These are phyloP conservation scores for Aspergillus amoenus DNA, from an alignment of 2,329 filamentous ascomycete species.

Conservation along the genomic window DNA sequence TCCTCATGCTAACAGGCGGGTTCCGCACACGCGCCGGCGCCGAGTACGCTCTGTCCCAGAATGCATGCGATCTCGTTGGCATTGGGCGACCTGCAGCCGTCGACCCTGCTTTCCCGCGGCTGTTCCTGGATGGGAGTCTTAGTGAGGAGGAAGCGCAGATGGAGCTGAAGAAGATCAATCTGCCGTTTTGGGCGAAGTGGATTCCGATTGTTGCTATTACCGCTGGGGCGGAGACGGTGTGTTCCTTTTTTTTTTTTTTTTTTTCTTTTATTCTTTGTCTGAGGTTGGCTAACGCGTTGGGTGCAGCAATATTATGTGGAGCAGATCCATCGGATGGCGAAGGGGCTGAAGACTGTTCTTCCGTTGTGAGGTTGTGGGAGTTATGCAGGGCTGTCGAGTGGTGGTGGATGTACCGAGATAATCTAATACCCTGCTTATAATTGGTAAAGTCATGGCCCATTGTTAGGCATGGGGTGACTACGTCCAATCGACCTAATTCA, in stretches of 20 bases:
- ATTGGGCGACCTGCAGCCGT: slow-evolving; percentile 49
- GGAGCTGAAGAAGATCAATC: slow-evolving; percentile 23
- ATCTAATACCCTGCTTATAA: no score
- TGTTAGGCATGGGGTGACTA: no score
- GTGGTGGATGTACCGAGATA: background rate
- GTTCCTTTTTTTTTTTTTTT: slow-evolving; percentile 14
- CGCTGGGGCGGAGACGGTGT: slow-evolving; percentile 32
- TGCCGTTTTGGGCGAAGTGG: slow-evolving; percentile 23
- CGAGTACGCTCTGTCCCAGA: slow-evolving; percentile 47
- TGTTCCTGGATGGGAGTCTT: slow-evolving; percentile 31
- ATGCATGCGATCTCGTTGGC: slow-evolving; percentile 52
- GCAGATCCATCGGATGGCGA: slow-evolving; percentile 30
- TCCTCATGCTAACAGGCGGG: slow-evolving; percentile 62
- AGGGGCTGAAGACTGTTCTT: slow-evolving; percentile 20
- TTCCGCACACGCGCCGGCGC: slow-evolving; percentile 57
- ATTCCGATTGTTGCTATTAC: slow-evolving; percentile 27
- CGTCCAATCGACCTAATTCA: no score
- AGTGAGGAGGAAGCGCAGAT: slow-evolving; percentile 25
- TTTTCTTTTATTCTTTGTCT: background rate
- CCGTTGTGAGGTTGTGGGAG: slow-evolving; percentile 2
- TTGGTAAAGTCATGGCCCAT: no score
- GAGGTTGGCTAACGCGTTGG: background rate
- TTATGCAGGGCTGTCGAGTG: background rate
- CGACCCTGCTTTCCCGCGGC: slow-evolving; percentile 42
- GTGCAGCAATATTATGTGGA: slow-evolving; percentile 23